These are phyloP conservation scores for Dalbergia oliveri DNA, from an alignment of 306 rosid genomes.

Conservation along the genomic window DNA sequence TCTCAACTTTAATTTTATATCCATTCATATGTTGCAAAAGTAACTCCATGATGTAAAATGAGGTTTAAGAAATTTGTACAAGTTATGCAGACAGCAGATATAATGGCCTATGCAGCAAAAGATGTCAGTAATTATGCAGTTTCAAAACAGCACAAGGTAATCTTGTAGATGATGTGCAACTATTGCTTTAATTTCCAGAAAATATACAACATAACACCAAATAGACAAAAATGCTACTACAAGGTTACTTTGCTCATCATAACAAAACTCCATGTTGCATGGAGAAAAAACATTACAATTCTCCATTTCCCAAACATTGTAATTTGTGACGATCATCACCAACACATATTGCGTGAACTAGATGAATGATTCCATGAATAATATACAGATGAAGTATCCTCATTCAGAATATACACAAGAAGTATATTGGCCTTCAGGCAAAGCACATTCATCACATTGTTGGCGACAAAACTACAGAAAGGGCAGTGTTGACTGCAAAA, in stretches of 20 bases:
- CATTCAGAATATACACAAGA: constrained; percentile 73
- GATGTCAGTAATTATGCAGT: constrained; percentile 16
- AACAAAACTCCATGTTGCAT: constrained; percentile 51
- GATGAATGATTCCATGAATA: constrained; percentile 55
- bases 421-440: constrained; percentile 66
- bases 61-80: constrained; percentile 29
- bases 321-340: constrained; percentile 53
- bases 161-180: constrained; percentile 32
- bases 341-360: constrained; percentile 51
- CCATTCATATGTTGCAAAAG: constrained; percentile 29
- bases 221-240: constrained; percentile 43
- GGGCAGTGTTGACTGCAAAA: constrained; percentile 59
- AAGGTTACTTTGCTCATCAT: constrained; percentile 29
- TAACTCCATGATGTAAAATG: constrained; percentile 36
- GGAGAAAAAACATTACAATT: constrained; percentile 56
- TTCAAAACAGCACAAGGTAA: constrained; percentile 32
- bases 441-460: constrained; percentile 66
- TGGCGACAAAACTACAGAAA: constrained; percentile 63
- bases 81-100: constrained; percentile 22
- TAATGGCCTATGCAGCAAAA: constrained; percentile 26
- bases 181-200: constrained; percentile 35
- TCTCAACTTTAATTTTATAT: constrained; percentile 16
- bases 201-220: constrained; percentile 43
- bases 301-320: constrained; percentile 57
- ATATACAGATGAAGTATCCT: constrained; percentile 74